Base-by-base conservation (phyloP, 768 basidiomycete genomes). In the Boletus huronensis region DNA sequence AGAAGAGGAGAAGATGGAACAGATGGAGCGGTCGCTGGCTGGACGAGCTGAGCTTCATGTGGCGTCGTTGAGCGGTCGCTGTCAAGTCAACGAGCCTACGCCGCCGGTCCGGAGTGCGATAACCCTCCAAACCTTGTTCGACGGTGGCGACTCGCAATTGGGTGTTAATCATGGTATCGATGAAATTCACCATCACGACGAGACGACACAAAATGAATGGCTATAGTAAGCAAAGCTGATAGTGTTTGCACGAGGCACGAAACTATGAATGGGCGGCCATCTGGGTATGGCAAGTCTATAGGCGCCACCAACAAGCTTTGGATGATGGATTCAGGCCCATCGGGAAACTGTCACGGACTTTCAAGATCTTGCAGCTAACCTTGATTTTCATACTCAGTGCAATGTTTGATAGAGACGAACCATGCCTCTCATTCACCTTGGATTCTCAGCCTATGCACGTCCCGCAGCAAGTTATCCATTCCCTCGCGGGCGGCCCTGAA, bases 401-500 rank as follows among this genome's bases (percentile, higher is more conserved):
- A 17, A 44, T 14, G 43, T 40, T 32, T 19, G 35, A 39, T 31
- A 21, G 25, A 35, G 28, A 26, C 16, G 11, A 42, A 13, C 21
- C n/a, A 23, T n/a, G n/a, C 25, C 5, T 40, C 47, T 42, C 29
- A 31, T 61, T 64, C 58, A 50, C 52, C 59, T 48, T 38, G 6
- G n/a, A 58, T 55, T 4, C 47, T 51, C 46, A 71, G 41, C 41
- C 56, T 36, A 19, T 23, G 19, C 31, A 71, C 51, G 17, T 32
- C 19, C 2, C 63, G 52, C 9, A 71, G 21, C 47, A 82, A 40
- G 0, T 53, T 32, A 26, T 78, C 66, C 71, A 84, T 70, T 1
- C 69, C 66, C 7, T 66, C 63, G 47, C 73, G 67, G 21, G 80
- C 78, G 1, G 58, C 61, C 60, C 54, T 72, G 64, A 83, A 84